Evolutionary conservation across 495 filamentous ascomycete species (phyloP).

Genomic region (Cryomyces minteri): DNA sequence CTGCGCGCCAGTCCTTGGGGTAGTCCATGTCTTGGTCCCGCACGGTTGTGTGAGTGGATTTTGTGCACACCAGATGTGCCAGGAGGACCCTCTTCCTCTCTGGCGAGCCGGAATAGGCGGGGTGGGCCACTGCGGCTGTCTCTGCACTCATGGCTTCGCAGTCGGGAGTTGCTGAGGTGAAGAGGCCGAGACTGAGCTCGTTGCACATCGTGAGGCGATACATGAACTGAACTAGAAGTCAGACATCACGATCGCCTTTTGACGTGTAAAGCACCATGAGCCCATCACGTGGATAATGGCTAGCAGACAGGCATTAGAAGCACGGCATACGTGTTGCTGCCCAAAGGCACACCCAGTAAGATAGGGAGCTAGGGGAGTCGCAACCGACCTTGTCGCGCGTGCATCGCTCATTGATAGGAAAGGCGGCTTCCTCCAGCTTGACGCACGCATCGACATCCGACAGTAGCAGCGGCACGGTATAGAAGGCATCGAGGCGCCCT

Average conservation of each 20-base stretch:
- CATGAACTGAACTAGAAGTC: constrained; percentile 34
- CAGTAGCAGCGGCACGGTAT: constrained; percentile 39
- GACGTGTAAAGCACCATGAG: no score
- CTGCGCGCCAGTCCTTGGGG: constrained; percentile 37
- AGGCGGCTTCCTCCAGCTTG: constrained; percentile 54
- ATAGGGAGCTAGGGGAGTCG: background rate
- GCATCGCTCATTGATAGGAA: constrained; percentile 52
- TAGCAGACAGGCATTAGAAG: no score
- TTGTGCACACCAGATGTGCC: constrained; percentile 65
- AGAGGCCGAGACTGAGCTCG: constrained; percentile 69
- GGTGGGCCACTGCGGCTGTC: constrained; percentile 27
- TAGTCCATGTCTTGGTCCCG: constrained; percentile 64
- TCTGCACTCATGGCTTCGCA: constrained; percentile 26
- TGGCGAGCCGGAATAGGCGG: constrained; percentile 29
- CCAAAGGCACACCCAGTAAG: background rate
- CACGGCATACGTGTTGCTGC: no score
- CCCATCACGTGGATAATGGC: no score
- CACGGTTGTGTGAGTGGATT: constrained; percentile 36
- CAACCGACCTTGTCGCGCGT: constrained; percentile 58
- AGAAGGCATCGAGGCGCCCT: no score
- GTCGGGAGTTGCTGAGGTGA: constrained; percentile 31
- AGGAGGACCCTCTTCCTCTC: constrained; percentile 45
- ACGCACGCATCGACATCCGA: constrained; percentile 64
- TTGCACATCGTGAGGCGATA: constrained; percentile 66
- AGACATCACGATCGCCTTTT: no score